Percentiles rank a stretch among this genome's conserved stretches.
Conservation (phyloP, 129 eudicot genomes). For the Flaveria trinervia region DNA sequence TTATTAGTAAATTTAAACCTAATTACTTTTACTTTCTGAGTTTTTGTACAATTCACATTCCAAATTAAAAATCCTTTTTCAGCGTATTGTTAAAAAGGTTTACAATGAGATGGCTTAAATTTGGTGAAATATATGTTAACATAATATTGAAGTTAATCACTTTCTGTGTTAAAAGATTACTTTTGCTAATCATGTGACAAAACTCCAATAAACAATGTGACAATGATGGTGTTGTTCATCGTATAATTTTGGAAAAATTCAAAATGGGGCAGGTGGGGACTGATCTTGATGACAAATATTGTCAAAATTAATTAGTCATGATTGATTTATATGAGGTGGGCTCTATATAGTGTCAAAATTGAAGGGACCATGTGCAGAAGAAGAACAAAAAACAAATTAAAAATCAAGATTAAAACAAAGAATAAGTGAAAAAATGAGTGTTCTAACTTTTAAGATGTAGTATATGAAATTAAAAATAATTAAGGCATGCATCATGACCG, state of each 20-base stretch:
- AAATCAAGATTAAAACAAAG: conserved; percentile 22
- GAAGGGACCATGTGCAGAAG: conserved; percentile 24
- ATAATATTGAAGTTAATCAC: no score
- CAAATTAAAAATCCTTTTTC: no score
- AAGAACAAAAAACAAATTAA: background rate
- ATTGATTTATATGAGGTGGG: conserved; percentile 34
- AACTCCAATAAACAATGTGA: conserved; percentile 3
- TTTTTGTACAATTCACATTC: no score
- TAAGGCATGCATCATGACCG: no score
- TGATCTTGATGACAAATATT: conserved; percentile 37
- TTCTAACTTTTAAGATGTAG: background rate
- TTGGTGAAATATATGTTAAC: no score
- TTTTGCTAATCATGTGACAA: conserved; percentile 8
- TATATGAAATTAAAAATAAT: conserved; percentile 15
- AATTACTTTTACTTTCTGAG: no score
- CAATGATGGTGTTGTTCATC: conserved; percentile 15
- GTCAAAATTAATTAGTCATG: conserved; percentile 38
- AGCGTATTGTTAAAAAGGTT: no score
- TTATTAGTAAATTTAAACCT: no score
- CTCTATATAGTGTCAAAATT: conserved; percentile 23
- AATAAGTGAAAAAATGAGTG: background rate
- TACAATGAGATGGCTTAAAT: no score
- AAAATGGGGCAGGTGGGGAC: conserved; percentile 40
- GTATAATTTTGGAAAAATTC: conserved; percentile 14
- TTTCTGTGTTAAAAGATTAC: background rate